Evolutionary conservation across 2,329 filamentous ascomycete species (phyloP), one percentile per base, ranked within the genome.

Genomic region (Hypoxylon sp.): DNA sequence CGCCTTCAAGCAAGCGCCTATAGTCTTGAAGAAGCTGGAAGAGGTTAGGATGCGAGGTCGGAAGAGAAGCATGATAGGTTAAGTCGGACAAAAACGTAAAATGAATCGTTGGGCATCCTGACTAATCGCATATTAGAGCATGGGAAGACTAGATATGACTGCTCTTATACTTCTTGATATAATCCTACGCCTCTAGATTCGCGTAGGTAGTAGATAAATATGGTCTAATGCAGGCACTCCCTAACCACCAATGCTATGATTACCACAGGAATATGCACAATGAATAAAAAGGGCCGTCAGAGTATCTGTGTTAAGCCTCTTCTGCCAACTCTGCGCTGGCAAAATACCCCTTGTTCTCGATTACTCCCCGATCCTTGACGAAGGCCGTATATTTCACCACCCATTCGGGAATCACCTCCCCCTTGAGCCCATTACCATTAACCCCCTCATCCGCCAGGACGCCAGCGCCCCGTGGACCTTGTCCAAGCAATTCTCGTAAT

Each of bases 311-410:
- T 54, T 40, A 54, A 25, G 37, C 45, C 17, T 47, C 37, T 46
- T 77, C 75, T 35, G 76, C 75, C 59, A 94, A 72, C 67, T 91
- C 87, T 2, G 92, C 93, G 13, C 86, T 84, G 1, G 93, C 93
- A 76, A 97, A 97, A 72, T 97, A 97, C 5, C 94, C 94, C 77
- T 97, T 99, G 69, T 94, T 96, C 78, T 99, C 94, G 60, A 99
- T 93, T 6, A 99, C 94, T 9, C 94, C 94, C 44, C 94, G 81
- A 69, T 97, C 89, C 70, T 89, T 89, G 29, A 97, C 90, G 51
- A 97, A 93, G 1, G 94, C 94, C 26, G 93, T 97, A 70, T 99
- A 99, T 70, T 97, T 96, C 61, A 93, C 88, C 19, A 97, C 94
- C 93, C 94, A 99, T 69, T 93, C 86, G 19, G 94, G 92, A 51